A percentile compares a stretch with the other conserved stretches of the same genome.
phyloP scores from a whole-genome alignment of 73 alveolate species.

The Uronychia binucleata region DNA sequence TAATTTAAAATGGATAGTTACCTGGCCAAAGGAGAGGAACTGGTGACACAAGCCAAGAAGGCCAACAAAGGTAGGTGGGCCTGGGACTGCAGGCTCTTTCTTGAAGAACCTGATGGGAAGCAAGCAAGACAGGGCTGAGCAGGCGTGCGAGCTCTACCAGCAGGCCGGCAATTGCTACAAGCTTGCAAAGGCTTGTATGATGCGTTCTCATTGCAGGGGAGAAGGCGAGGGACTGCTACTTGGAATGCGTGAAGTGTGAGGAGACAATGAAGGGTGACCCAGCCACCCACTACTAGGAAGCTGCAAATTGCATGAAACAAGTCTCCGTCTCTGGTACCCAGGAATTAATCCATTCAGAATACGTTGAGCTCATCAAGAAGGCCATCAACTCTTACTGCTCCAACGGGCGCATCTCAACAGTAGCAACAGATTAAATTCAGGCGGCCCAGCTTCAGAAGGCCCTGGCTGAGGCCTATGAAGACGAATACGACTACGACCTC shows the following conservation, averaged over 20 bases:
- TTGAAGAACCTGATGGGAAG: conserved; percentile 62
- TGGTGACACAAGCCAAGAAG: not conserved
- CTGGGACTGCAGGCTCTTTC: conserved; percentile 48
- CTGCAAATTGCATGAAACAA: conserved; percentile 71
- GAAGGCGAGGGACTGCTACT: conserved; percentile 49
- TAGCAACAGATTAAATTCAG: no score
- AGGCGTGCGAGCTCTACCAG: conserved; percentile 62
- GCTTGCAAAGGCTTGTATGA: conserved; percentile 31
- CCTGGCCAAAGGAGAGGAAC: not conserved
- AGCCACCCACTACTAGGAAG: conserved; percentile 59
- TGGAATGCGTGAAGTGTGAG: conserved; percentile 60
- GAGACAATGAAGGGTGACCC: conserved; percentile 21
- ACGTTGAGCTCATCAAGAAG: conserved; percentile 19
- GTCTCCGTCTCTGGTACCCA: conserved; percentile 16
- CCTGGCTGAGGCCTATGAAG: conserved; percentile 72
- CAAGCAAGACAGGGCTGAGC: conserved; percentile 64
- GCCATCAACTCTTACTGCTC: conserved; percentile 60
- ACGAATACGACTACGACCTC: conserved; percentile 62
- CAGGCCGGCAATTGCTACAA: conserved; percentile 77
- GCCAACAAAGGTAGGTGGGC: not conserved
- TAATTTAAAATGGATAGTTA: not conserved
- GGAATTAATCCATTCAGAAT: conserved; percentile 3
- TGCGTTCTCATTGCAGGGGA: conserved; percentile 45
- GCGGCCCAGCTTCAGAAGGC: conserved; percentile 46
- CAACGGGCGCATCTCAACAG: conserved; percentile 59